Base-by-base conservation (phyloP, 257 asterid genomes). In the Prunella vulgaris region DNA sequence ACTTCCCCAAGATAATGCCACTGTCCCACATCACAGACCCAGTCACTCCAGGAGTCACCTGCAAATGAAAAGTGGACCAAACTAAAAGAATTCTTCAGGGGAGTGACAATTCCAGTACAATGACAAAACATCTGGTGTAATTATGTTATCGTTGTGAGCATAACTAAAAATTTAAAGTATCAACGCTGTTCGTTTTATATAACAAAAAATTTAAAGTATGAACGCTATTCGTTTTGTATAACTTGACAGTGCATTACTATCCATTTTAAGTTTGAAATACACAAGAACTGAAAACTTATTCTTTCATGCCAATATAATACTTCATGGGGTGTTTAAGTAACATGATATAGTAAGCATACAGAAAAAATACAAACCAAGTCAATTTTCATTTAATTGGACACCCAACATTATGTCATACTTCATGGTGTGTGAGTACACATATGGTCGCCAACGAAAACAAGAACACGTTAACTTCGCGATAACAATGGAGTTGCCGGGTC, bases 21-120 rank as follows among this genome's bases (percentile, higher is more conserved):
- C 97, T 92, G 79, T 90, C 97, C 98, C 98, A 93, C 97, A 93
- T 88, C 74, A 90, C 97, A 21, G 98, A 54, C 66, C 98, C 98
- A 63, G 97, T 93, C 72, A 93, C 97, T 64, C 98, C 97, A 25
- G 98, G 95, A 67, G 95, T 79, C 46, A 77, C 94, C 96, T 90
- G 80, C 60, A 75, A 21, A 70, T 44, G 68, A 72, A 72, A 40
- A 73, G 59, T 56, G 18, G 53, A 17, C 10, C 57, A 17, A 12
- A 27, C 2, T 20, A 1, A 24, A 44, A 4, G 27, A 30, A 12
- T 44, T 68, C 32, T 10, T 27, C 20, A 52, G 64, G 20, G 37
- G 17, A 53, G 44, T 21, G 54, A 65, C 2, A 32, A 56, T 38
- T 60, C 52, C 35, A 61, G 60, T 52, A 35, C 14, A 42, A 22